A percentile compares a stretch with the other conserved stretches of the same genome.
Evolutionary conservation across 2,329 filamentous ascomycete genomes (phyloP).

Genomic region (Hymenoscyphus fructigenus): DNA sequence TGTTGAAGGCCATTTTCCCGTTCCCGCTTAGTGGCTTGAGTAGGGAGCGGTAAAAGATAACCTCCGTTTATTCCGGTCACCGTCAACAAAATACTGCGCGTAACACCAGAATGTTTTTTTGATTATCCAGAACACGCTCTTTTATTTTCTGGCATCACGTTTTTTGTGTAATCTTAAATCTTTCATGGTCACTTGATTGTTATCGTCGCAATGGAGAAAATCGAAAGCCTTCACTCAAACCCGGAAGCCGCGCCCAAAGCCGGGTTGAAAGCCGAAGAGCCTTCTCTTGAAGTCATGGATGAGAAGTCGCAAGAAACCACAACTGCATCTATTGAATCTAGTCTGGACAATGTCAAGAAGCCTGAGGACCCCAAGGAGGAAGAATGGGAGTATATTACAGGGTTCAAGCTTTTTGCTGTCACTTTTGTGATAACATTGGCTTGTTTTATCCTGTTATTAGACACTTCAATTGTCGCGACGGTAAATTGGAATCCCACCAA

Average conservation of each 20-base stretch:
- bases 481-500: constrained; percentile 29
- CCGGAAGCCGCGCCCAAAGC: background rate
- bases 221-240: background rate
- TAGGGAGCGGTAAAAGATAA: background rate
- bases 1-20: background rate
- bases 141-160: background rate
- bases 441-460: constrained; percentile 50
- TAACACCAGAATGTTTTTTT: background rate
- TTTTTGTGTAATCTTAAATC: background rate
- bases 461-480: constrained; percentile 54
- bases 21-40: background rate
- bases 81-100: background rate
- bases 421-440: constrained; percentile 42
- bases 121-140: background rate
- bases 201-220: background rate
- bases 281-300: background rate
- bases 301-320: background rate
- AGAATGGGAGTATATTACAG: constrained; percentile 25
- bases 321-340: background rate
- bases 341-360: background rate
- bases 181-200: background rate
- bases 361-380: constrained; percentile 6
- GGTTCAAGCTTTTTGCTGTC: constrained; percentile 25
- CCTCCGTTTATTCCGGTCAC: background rate
- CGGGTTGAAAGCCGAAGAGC: background rate